phyloP scores from a whole-genome alignment of 2,329 filamentous ascomycete genomes.

The Calonectria fujianensis region DNA sequence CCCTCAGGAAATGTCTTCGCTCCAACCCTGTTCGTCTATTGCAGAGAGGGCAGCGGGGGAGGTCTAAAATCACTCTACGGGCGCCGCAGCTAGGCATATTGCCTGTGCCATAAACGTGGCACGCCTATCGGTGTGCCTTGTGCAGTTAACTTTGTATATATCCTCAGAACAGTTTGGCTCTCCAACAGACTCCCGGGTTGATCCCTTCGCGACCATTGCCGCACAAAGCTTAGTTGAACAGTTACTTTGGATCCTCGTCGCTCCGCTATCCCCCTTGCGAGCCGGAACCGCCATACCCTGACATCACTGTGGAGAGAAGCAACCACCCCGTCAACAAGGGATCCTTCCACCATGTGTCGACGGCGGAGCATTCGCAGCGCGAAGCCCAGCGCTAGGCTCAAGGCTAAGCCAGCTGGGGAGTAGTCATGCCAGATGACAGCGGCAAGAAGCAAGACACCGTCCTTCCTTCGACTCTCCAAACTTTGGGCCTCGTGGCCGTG shows the following conservation, averaged over 20 bases:
- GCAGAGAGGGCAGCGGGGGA: neutral
- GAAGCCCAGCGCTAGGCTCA: neutral
- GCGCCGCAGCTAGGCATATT: neutral
- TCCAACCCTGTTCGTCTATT: neutral
- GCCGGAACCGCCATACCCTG: conserved; percentile 1
- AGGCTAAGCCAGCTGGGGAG: conserved; percentile 9
- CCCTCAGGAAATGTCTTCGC: neutral
- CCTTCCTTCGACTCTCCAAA: neutral
- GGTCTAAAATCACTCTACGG: neutral
- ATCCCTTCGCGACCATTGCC: conserved; percentile 2
- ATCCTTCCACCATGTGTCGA: conserved; percentile 17
- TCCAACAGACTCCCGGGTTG: neutral
- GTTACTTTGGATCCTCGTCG: neutral
- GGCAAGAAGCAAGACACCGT: conserved; percentile 22
- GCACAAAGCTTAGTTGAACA: neutral
- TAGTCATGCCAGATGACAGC: conserved; percentile 23
- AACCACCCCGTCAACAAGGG: conserved; percentile 1
- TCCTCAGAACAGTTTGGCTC: neutral
- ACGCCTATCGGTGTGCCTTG: conserved; percentile 3
- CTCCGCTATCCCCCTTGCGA: conserved; percentile 5
- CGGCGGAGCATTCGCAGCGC: neutral
- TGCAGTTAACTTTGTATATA: neutral
- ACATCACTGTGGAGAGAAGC: conserved; percentile 22
- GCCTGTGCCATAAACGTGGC: neutral
- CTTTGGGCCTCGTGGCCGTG: neutral